phyloP scores from a whole-genome alignment of 2,329 filamentous ascomycete genomes.

The Fusarium papillatum region DNA sequence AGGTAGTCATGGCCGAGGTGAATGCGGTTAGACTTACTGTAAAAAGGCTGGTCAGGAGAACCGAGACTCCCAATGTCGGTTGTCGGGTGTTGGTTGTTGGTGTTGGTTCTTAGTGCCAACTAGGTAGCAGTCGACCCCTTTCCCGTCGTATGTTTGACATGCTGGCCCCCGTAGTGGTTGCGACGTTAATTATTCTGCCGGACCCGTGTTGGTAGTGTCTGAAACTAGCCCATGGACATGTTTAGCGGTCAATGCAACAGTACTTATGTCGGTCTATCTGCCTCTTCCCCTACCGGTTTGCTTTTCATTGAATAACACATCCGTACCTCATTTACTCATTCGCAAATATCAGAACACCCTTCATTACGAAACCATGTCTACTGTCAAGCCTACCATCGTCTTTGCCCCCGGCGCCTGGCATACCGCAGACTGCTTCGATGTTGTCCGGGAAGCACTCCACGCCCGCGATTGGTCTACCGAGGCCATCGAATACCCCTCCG shows the following conservation, averaged over 20 bases:
- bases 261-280: background rate
- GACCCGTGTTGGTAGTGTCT: background rate
- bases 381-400: conserved; percentile 44
- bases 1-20: background rate
- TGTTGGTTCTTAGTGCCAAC: conserved; percentile 1
- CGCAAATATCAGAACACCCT: background rate
- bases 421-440: conserved; percentile 46
- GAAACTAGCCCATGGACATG: background rate
- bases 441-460: conserved; percentile 46
- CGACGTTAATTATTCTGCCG: background rate
- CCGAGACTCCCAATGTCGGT: background rate
- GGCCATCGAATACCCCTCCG: conserved; percentile 48
- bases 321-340: background rate
- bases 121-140: background rate
- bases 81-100: background rate
- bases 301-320: background rate
- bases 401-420: conserved; percentile 57
- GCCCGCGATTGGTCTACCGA: conserved; percentile 48
- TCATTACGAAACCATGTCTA: conserved; percentile 5
- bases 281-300: background rate
- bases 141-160: background rate
- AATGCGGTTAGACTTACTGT: background rate
- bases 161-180: background rate
- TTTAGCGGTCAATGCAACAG: background rate
- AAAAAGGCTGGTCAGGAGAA: background rate